Evolutionary conservation across 176 grass and related monocot species (phyloP).

Genomic region (Phyllostachys edulis): DNA sequence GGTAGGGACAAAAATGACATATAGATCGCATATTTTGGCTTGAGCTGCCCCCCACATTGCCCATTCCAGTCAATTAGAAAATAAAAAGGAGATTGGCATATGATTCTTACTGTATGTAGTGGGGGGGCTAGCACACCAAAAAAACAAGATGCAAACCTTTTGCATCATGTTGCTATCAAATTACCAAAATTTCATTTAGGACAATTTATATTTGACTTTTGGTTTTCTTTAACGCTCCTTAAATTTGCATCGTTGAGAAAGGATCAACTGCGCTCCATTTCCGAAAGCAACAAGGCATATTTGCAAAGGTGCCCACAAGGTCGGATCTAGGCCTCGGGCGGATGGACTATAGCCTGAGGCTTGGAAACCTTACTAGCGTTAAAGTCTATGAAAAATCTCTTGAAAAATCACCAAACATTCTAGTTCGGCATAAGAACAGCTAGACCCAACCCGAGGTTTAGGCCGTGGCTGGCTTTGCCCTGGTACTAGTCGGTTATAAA

Average conservation of each 20-base stretch:
- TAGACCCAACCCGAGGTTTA: no score
- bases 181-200: slow-evolving; percentile 13
- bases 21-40: slow-evolving; percentile 46
- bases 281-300: slow-evolving; percentile 39
- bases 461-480: no score
- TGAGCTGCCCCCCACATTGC: slow-evolving; percentile 34
- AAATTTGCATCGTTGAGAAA: slow-evolving; percentile 45
- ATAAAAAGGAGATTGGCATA: slow-evolving; percentile 48
- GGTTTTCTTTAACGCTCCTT: slow-evolving; percentile 18
- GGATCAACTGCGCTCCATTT: slow-evolving; percentile 6
- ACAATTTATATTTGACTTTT: slow-evolving; percentile 36
- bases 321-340: no score
- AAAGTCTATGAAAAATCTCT: no score
- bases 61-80: slow-evolving; percentile 53
- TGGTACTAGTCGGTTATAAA: slow-evolving; percentile 34
- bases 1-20: slow-evolving; percentile 37
- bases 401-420: no score
- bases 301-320: slow-evolving; percentile 36
- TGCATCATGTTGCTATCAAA: slow-evolving; percentile 33
- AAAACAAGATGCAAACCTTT: slow-evolving; percentile 24
- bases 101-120: slow-evolving; percentile 53
- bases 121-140: slow-evolving; percentile 9
- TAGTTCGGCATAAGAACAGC: no score
- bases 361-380: no score
- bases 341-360: no score